Evolutionary conservation across 768 basidiomycete genomes (phyloP).

Genomic region (Hemileccinum rubropunctum): DNA sequence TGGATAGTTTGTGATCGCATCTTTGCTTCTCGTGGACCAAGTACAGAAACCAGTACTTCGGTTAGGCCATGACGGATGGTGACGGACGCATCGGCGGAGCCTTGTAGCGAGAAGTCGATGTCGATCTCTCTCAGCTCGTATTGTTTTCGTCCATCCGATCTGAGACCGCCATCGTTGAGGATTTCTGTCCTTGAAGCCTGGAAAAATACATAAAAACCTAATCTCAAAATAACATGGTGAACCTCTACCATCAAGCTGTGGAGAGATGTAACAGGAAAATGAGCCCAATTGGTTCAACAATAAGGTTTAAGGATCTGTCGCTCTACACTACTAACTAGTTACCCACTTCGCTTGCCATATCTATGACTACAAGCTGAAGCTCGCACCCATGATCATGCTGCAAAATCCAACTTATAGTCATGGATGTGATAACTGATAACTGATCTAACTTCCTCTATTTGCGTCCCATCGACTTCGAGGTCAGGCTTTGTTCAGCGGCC

Average conservation of each 20-base stretch:
- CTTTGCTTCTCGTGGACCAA: conserved; percentile 89
- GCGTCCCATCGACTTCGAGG: conserved; percentile 41
- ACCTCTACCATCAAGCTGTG: too few species aligned
- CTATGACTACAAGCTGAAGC: too few species aligned
- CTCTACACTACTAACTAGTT: too few species aligned
- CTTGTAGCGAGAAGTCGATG: conserved; percentile 74
- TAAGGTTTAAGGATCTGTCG: too few species aligned
- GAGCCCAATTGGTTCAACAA: too few species aligned
- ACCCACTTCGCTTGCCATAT: too few species aligned
- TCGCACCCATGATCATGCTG: too few species aligned
- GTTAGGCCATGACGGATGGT: conserved; percentile 87
- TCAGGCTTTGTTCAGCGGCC: conserved; percentile 70
- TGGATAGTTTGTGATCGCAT: conserved; percentile 57
- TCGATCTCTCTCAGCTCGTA: conserved; percentile 83
- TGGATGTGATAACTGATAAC: too few species aligned
- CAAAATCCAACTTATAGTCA: too few species aligned
- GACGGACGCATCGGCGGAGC: conserved; percentile 83
- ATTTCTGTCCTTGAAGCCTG: conserved; percentile 64
- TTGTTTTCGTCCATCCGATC: conserved; percentile 91
- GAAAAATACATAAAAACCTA: not conserved
- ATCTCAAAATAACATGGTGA: too few species aligned
- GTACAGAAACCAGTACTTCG: conserved; percentile 81
- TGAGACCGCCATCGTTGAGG: conserved; percentile 81
- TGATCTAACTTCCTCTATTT: conserved; percentile 13
- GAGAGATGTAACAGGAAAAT: too few species aligned